phyloP scores from a whole-genome alignment of 345 rosid genomes.

The Reutealis trisperma region DNA sequence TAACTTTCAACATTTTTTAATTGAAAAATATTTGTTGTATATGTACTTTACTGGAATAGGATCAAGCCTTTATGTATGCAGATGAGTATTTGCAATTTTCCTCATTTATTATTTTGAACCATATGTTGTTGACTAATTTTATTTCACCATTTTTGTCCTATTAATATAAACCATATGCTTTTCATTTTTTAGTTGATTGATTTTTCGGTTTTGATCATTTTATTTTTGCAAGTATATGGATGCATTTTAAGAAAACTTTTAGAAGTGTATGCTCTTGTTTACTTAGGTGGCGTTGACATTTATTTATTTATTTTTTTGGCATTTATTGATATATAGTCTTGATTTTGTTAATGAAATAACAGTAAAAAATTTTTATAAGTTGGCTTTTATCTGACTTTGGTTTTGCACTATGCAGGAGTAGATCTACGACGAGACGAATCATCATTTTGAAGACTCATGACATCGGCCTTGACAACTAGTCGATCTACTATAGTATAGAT shows the following conservation, averaged over 20 bases:
- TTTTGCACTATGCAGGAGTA: conserved; percentile 57
- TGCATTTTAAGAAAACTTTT: neutral
- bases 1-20: neutral
- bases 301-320: too few relatives aligned
- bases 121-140: neutral
- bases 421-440: conserved; percentile 93
- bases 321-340: too few relatives aligned
- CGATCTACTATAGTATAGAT: neutral
- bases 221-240: neutral
- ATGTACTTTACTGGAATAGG: too few relatives aligned
- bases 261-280: neutral
- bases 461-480: neutral
- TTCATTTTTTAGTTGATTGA: neutral
- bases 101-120: too few relatives aligned
- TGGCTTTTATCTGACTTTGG: neutral
- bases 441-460: conserved; percentile 72
- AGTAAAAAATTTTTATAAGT: too few relatives aligned
- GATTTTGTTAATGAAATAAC: too few relatives aligned
- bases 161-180: too few relatives aligned
- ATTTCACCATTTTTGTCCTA: too few relatives aligned
- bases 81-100: too few relatives aligned
- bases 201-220: neutral
- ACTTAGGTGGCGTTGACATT: neutral
- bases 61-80: too few relatives aligned
- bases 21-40: neutral